Evolutionary conservation across 345 rosid species (phyloP), one percentile per base, ranked within the genome.

Genomic region (Citrus cavaleriei): DNA sequence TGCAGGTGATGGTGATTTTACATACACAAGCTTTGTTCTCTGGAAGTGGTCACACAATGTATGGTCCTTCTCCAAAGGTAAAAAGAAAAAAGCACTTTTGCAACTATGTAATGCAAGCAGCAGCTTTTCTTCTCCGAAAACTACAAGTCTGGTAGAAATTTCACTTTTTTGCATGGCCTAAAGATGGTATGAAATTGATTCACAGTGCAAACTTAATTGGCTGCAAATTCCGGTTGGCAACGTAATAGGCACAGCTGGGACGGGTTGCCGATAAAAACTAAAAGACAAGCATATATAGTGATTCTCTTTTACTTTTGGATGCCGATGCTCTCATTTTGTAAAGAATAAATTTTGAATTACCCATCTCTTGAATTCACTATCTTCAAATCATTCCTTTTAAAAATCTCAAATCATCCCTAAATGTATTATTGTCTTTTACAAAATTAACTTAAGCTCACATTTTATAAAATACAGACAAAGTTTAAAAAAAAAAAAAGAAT

Each of bases 1-100:
- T n/a, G 10, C 32, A 24, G 32, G 42, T n/a, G 84, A 78, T 63
- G 76, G 32, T 74, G 81, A 82, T 78, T 38, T 74, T 28, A 69
- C 81, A 74, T 4, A 25, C 24, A 38, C 24, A 37, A 28, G 35
- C 58, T 72, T 34, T 65, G n/a, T 69, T 74, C 38, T 77, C 18
- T 68, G 66, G 61, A 61, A 46, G 69, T 68, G 78, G 55, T 42
- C 27, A 32, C 3, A 4, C 28, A 59, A 19, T 68, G 78, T n/a
- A 21, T 1, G 49, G 83, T 72, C 74, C 73, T 69, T 80, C 66
- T 65, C 77, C 69, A 2, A 3, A 4, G 24, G 24, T 38, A 24
- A 62, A 65, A 72, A 28, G 59, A 54, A 70, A 38, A 28, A 46
- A 32, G 13, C 27, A 72, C 63, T 34, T 5, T 30, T 2, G 13